These are phyloP conservation scores for Sporobolomyces pararoseus DNA, from an alignment of 768 basidiomycete species.

Conservation along the genomic window DNA sequence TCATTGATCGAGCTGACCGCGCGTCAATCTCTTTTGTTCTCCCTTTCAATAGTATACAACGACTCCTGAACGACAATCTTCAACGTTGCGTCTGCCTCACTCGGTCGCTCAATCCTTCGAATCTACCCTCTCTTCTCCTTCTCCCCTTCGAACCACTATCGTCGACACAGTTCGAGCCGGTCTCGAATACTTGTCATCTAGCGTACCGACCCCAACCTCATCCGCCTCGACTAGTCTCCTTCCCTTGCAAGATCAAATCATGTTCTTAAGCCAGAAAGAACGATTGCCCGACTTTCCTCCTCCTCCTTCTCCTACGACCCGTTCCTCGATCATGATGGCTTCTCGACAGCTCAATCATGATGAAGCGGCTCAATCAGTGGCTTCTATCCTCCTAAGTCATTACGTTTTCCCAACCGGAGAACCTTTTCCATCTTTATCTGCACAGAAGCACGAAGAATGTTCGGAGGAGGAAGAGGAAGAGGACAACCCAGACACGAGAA, in stretches of 20 bases:
- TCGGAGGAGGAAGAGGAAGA: constrained; percentile 10
- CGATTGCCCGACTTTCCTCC: not conserved
- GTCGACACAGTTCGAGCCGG: constrained; percentile 1
- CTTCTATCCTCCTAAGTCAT: constrained; percentile 19
- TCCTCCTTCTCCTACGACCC: not conserved
- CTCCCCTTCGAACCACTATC: constrained; percentile 1
- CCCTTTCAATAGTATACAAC: no score
- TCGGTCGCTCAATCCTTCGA: not conserved
- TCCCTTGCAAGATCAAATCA: not conserved
- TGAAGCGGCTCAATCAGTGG: not conserved
- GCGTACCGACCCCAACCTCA: not conserved
- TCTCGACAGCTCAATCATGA: not conserved
- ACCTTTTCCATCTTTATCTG: not conserved
- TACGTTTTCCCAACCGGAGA: constrained; percentile 1
- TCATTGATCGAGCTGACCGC: no score
- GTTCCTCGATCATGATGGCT: constrained; percentile 7
- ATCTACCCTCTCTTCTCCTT: not conserved
- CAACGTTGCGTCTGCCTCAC: not conserved
- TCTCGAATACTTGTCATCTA: not conserved
- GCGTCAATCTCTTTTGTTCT: no score
- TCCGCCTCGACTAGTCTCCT: not conserved
- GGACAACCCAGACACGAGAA: constrained; percentile 20
- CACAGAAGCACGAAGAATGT: not conserved
- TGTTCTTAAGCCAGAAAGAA: constrained; percentile 10
- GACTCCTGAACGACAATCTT: not conserved